Evolutionary conservation across 2,329 filamentous ascomycete species (phyloP).

Genomic region (Neonectria sp.): DNA sequence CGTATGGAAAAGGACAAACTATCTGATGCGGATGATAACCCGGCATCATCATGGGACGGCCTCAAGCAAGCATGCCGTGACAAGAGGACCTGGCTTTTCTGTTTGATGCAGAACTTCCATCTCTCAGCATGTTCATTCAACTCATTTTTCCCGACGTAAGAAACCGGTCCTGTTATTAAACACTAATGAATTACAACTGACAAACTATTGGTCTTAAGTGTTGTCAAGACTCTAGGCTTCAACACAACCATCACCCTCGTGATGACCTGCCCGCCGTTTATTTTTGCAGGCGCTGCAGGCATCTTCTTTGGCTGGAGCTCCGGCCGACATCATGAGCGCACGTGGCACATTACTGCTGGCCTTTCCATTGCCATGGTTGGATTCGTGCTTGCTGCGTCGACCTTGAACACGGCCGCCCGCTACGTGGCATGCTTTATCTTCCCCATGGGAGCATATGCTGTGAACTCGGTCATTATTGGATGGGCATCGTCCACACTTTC

Average conservation of each 20-base stretch:
- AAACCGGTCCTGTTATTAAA: background rate
- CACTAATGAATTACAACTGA: background rate
- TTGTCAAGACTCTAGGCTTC: conserved; percentile 66
- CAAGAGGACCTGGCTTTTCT: conserved; percentile 67
- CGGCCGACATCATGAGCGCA: conserved; percentile 63
- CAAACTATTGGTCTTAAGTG: conserved; percentile 36
- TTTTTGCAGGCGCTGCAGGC: conserved; percentile 63
- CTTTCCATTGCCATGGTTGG: conserved; percentile 59
- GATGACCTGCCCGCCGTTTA: conserved; percentile 68
- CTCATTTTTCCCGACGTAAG: conserved; percentile 61
- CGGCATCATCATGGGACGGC: conserved; percentile 61
- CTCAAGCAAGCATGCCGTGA: conserved; percentile 65
- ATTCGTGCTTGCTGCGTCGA: conserved; percentile 57
- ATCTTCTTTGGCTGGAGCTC: conserved; percentile 66
- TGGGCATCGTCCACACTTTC: conserved; percentile 62
- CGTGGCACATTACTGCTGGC: conserved; percentile 64
- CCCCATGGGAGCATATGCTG: conserved; percentile 59
- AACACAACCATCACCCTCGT: conserved; percentile 64
- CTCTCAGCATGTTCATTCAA: conserved; percentile 64
- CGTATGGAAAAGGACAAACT: conserved; percentile 68
- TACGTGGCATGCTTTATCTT: conserved; percentile 61
- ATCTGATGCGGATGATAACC: conserved; percentile 56
- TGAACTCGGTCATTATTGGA: conserved; percentile 63
- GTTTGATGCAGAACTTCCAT: conserved; percentile 70
- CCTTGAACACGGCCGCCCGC: conserved; percentile 56